Percentiles rank a stretch among this genome's conserved stretches.
Evolutionary conservation across 345 rosid species (phyloP).

Genomic region (Ceriops zippeliana): DNA sequence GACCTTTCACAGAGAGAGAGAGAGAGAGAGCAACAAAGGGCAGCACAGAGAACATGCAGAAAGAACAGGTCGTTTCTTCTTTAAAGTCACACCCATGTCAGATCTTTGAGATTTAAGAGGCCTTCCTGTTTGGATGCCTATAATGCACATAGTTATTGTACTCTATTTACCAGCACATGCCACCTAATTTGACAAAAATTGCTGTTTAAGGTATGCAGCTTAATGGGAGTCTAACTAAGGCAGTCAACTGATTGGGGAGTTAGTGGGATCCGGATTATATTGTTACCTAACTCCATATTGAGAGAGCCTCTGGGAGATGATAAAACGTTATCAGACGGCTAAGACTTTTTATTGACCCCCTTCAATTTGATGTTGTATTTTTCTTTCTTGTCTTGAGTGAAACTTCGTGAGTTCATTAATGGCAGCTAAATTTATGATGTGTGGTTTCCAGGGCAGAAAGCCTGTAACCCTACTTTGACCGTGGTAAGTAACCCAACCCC

Average conservation of each 20-base stretch:
- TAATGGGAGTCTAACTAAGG: slow-evolving; percentile 14
- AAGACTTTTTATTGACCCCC: slow-evolving; percentile 2
- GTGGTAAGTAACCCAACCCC: too few species aligned
- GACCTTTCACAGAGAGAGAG: slow-evolving; percentile 6
- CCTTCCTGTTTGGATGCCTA: neutral
- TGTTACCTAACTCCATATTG: neutral
- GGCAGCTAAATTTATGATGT: neutral
- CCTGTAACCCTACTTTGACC: too few species aligned
- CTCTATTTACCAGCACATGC: neutral
- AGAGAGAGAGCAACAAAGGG: neutral
- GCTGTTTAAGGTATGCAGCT: neutral
- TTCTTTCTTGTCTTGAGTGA: too few species aligned
- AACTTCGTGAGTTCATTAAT: too few species aligned
- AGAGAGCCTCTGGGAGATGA: neutral
- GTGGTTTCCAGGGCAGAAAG: neutral
- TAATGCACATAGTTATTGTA: too few species aligned
- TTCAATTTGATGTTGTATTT: neutral
- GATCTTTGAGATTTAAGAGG: slow-evolving; percentile 4
- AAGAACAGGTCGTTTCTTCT: slow-evolving; percentile 39
- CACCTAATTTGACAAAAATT: neutral
- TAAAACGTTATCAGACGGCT: neutral
- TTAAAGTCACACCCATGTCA: slow-evolving; percentile 7
- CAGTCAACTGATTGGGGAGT: neutral
- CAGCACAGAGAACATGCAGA: slow-evolving; percentile 46
- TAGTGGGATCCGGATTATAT: neutral